Base-by-base conservation (phyloP, 495 filamentous ascomycete genomes). In the Corynascus novoguineensis region DNA sequence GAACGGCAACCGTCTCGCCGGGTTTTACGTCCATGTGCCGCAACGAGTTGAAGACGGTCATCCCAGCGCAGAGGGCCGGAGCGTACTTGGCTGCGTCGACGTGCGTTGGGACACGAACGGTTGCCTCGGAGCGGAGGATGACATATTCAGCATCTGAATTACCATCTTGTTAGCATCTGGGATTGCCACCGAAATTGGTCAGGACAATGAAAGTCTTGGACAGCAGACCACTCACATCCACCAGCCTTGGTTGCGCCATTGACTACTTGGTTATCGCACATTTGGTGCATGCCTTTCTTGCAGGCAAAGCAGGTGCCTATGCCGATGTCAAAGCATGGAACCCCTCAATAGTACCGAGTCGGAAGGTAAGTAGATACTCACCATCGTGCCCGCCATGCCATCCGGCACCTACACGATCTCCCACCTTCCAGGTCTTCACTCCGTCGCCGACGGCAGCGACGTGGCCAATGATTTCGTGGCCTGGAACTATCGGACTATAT, bases 1-100 rank as follows among this genome's bases (percentile, higher is more conserved):
- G 75, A 34, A 89, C 78, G 32, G 76, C 87, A 19, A 90, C 83
- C 60, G 82, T 84, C 73, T 88, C 84, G 22, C 86, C 84, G 0
- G 85, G 83, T 0, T 86, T 82, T 24, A 77, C 69, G 21, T 78
- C 81, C 24, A 82, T 76, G 21, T 84, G 77, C 5, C 84, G 80
- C 0, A 92, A 73, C 0, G 88, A 86, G 24, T 79, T 81, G 73
- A 83, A 92, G 2, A 81, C 81, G 2, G 89, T 92, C 31, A 91
- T 64, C 37, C 89, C 88, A 25, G 86, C 87, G 67, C 89, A 95
- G 58, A 92, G 78, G 76, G 90, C 85, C 0, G 89, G 89, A 9
- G 86, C 89, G 35, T n/a, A 38, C 14, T 38, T 15, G 35, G 35
- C 35, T 12, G 35, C 35, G 12, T 15, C 86, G 24, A 88, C 81